Percentiles rank a stretch among this genome's conserved stretches.
Conservation (phyloP, 164 flowering plant species). For the Nelumbo lutea region DNA sequence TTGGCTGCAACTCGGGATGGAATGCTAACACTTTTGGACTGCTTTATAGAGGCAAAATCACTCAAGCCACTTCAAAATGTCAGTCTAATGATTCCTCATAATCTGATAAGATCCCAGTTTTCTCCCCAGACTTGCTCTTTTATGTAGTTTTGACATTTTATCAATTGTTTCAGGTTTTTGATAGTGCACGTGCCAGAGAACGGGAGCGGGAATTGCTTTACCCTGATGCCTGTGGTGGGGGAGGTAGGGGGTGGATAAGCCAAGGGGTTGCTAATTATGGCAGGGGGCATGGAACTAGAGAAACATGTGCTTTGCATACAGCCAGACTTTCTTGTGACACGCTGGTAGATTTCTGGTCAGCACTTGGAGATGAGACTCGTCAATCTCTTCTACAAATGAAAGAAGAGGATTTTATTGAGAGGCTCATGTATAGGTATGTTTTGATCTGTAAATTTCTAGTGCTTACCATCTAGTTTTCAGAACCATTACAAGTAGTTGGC, state of each 20-base stretch:
- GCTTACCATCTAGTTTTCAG: not conserved
- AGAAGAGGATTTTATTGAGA: conserved; percentile 98
- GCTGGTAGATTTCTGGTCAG: conserved; percentile 96
- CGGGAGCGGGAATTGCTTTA: conserved; percentile 88
- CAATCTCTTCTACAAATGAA: conserved; percentile 88
- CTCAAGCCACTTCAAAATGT: conserved; percentile 87
- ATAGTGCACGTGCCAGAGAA: conserved; percentile 91
- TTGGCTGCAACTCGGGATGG: conserved; percentile 82
- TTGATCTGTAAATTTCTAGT: conserved; percentile 6
- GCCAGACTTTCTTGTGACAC: conserved; percentile 93
- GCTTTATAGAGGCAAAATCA: conserved; percentile 70
- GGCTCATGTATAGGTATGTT: conserved; percentile 91
- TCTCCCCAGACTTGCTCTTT: not conserved
- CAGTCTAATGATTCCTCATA: conserved; percentile 11
- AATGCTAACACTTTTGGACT: conserved; percentile 74
- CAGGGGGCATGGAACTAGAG: conserved; percentile 91
- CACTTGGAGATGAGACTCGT: conserved; percentile 87
- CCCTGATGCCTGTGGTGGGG: conserved; percentile 99
- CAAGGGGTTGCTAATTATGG: conserved; percentile 83
- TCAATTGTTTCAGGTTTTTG: conserved; percentile 66
- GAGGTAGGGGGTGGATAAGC: conserved; percentile 98
- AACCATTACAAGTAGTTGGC: not conserved
- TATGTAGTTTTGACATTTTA: conserved; percentile 4
- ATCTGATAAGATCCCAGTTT: not conserved
- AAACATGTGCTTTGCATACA: conserved; percentile 95